Conservation (phyloP, 1,284 basidiomycete species). For the Ustilago sp. region DNA sequence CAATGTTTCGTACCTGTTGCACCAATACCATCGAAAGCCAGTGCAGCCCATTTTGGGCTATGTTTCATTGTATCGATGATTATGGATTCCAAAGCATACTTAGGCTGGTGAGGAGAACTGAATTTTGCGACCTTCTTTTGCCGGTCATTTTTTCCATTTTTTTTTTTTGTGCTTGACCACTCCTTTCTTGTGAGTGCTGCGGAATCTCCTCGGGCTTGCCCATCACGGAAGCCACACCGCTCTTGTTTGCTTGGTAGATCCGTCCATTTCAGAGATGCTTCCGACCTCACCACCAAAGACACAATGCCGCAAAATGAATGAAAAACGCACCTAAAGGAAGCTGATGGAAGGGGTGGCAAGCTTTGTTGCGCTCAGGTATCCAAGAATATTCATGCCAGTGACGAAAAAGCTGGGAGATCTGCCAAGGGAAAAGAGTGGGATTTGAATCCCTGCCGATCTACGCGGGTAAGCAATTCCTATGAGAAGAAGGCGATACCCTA, state of each 20-base stretch:
- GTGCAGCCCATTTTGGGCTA: not conserved
- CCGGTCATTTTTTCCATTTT: not conserved
- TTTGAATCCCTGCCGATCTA: slow-evolving; percentile 9
- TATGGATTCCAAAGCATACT: no score
- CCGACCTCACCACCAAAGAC: no score
- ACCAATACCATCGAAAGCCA: not conserved
- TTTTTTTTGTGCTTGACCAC: no score
- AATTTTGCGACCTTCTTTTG: not conserved
- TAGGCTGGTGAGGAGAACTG: no score
- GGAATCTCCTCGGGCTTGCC: not conserved
- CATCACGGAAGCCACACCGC: no score
- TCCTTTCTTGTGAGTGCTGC: no score
- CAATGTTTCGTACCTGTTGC: not conserved
- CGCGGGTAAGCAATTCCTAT: not conserved
- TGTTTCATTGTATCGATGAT: no score
- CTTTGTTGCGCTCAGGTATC: not conserved
- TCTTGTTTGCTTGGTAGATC: no score
- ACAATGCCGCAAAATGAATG: no score
- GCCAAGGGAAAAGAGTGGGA: not conserved
- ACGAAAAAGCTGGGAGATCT: not conserved
- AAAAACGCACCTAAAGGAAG: not conserved
- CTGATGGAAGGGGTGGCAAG: not conserved
- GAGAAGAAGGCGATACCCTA: not conserved
- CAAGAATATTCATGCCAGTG: not conserved
- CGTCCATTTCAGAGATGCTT: no score